Percentiles rank a stretch among this genome's conserved stretches.
These are phyloP conservation scores for Paramecium pentaurelia DNA, from an alignment of 73 alveolate genomes.

Conservation along the genomic window DNA sequence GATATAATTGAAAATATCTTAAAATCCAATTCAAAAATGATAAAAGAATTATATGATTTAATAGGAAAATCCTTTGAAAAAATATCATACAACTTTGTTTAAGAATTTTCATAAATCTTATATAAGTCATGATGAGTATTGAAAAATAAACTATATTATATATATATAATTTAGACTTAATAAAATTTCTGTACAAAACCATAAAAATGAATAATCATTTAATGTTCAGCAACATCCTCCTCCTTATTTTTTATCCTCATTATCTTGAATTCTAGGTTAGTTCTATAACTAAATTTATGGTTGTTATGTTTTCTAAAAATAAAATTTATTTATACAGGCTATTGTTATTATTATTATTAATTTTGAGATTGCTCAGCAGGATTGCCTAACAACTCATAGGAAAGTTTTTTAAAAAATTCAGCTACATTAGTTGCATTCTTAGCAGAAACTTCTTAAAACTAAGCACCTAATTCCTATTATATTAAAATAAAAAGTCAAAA, in stretches of 20 bases:
- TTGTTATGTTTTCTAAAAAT: not conserved
- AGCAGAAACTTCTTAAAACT: slow-evolving; percentile 41
- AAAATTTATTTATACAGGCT: not conserved
- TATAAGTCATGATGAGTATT: not conserved
- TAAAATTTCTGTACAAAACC: not conserved
- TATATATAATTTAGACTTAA: not conserved
- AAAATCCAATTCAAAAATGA: not conserved
- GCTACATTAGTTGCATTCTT: not conserved
- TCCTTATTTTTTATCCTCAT: not conserved
- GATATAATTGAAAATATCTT: not conserved
- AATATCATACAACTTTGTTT: not conserved
- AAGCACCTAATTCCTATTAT: not conserved
- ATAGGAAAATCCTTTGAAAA: slow-evolving; percentile 12
- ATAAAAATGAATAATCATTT: not conserved
- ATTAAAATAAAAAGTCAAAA: not conserved
- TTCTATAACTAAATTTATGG: not conserved
- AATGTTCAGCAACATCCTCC: not conserved
- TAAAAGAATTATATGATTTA: not conserved
- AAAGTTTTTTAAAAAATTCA: not conserved
- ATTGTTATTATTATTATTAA: not conserved
- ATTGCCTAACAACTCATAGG: not conserved
- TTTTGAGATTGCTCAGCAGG: not conserved
- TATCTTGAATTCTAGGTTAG: not conserved
- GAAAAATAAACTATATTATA: not conserved
- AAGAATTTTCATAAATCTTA: not conserved